Conservation (phyloP, 2,329 filamentous ascomycete species). For the Sporothrix globosa region DNA sequence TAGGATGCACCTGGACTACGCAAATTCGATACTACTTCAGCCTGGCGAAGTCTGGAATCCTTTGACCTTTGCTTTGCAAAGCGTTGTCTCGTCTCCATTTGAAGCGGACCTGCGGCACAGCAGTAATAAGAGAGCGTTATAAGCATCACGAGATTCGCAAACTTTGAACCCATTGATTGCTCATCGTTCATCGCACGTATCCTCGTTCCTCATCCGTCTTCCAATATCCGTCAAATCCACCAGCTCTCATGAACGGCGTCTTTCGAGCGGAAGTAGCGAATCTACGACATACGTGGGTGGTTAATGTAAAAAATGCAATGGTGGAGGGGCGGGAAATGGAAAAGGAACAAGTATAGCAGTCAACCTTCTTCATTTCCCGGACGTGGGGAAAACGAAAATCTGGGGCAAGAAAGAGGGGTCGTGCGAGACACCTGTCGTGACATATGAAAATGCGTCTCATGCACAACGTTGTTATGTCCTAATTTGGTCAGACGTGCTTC, state of each 20-base stretch:
- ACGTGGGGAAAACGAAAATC: slow-evolving; percentile 24
- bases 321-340: slow-evolving; percentile 6
- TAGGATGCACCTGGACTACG: neutral
- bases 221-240: neutral
- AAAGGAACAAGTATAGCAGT: neutral
- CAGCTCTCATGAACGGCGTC: slow-evolving; percentile 5
- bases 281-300: neutral
- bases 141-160: slow-evolving; percentile 19
- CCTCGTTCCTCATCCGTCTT: neutral
- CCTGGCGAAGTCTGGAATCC: neutral
- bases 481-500: neutral
- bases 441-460: neutral
- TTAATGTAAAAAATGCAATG: neutral
- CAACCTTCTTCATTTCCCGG: neutral
- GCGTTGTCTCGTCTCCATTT: neutral
- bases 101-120: slow-evolving; percentile 19
- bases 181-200: neutral
- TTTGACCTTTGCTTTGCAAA: neutral
- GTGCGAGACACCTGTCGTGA: neutral
- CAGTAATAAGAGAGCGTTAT: neutral
- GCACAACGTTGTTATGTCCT: slow-evolving; percentile 11
- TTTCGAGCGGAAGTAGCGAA: neutral
- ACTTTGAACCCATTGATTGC: neutral
- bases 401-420: neutral
- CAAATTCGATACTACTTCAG: neutral